phyloP scores from a whole-genome alignment of 2,329 filamentous ascomycete genomes.

The Ascochyta clinopodiicola region DNA sequence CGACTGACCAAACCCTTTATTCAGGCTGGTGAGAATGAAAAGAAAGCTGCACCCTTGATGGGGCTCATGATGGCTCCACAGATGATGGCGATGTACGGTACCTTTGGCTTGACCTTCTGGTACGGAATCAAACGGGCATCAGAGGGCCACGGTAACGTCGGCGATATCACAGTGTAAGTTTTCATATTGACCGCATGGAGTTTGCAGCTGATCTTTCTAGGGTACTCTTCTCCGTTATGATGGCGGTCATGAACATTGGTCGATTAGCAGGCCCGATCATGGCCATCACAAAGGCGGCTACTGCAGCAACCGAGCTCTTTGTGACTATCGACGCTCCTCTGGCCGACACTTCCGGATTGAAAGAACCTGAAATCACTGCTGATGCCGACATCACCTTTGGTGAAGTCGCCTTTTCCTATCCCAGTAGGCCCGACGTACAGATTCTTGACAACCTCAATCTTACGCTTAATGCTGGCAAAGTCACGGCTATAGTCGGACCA shows the following conservation, averaged over 20 bases:
- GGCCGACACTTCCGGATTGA: conserved; percentile 38
- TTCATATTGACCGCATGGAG: neutral
- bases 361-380: conserved; percentile 44
- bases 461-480: conserved; percentile 67
- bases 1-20: neutral
- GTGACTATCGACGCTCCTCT: conserved; percentile 44
- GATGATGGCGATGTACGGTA: conserved; percentile 47
- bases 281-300: conserved; percentile 43
- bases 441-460: conserved; percentile 67
- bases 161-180: conserved; percentile 43
- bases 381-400: conserved; percentile 45
- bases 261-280: conserved; percentile 41
- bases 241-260: conserved; percentile 44
- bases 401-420: conserved; percentile 48
- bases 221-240: conserved; percentile 50
- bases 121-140: conserved; percentile 47
- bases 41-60: conserved; percentile 39
- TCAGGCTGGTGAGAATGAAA: conserved; percentile 34
- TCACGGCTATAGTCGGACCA: conserved; percentile 76
- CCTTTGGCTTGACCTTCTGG: conserved; percentile 49
- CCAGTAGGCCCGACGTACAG: conserved; percentile 64
- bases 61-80: conserved; percentile 44
- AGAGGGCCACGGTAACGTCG: conserved; percentile 39
- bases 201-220: conserved; percentile 14
- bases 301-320: conserved; percentile 47